These are phyloP conservation scores for Orbilia oligospora DNA, from an alignment of 2,329 filamentous ascomycete species.

Conservation along the genomic window DNA sequence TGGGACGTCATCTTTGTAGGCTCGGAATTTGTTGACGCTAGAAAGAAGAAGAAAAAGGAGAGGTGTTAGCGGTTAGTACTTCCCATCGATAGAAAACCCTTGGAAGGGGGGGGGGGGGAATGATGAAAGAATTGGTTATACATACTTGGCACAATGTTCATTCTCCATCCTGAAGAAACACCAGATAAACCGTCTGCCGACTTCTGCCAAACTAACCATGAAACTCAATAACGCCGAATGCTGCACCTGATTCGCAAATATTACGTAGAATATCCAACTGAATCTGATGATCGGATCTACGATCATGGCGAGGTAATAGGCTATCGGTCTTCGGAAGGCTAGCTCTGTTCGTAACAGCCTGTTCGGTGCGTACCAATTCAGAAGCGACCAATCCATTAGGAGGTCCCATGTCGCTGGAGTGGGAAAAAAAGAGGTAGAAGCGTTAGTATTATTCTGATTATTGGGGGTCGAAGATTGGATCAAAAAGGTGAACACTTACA, in stretches of 20 bases:
- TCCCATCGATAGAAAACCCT: not conserved
- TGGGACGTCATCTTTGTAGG: slow-evolving; percentile 82
- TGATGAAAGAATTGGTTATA: too few species aligned
- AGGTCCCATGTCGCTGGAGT: slow-evolving; percentile 90
- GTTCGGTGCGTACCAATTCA: slow-evolving; percentile 80
- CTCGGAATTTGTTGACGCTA: slow-evolving; percentile 84
- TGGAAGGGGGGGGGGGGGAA: not conserved
- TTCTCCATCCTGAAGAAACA: slow-evolving; percentile 95
- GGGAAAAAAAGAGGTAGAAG: slow-evolving; percentile 3
- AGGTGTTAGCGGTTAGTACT: not conserved
- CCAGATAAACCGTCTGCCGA: slow-evolving; percentile 90
- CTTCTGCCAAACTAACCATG: slow-evolving; percentile 81
- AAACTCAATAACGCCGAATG: slow-evolving; percentile 89
- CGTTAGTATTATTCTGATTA: not conserved
- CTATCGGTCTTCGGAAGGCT: slow-evolving; percentile 82
- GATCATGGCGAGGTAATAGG: slow-evolving; percentile 88
- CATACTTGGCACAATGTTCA: slow-evolving; percentile 87
- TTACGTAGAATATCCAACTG: slow-evolving; percentile 93
- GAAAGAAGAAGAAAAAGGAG: not conserved
- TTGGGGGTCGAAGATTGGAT: not conserved
- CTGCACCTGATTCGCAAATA: slow-evolving; percentile 83
- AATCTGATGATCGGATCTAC: slow-evolving; percentile 89
- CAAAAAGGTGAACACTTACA: slow-evolving; percentile 72
- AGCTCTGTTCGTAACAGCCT: slow-evolving; percentile 81
- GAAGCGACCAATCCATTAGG: slow-evolving; percentile 95